Evolutionary conservation across 2,329 filamentous ascomycete species (phyloP).

Genomic region (Hymenoscyphus fructigenus): DNA sequence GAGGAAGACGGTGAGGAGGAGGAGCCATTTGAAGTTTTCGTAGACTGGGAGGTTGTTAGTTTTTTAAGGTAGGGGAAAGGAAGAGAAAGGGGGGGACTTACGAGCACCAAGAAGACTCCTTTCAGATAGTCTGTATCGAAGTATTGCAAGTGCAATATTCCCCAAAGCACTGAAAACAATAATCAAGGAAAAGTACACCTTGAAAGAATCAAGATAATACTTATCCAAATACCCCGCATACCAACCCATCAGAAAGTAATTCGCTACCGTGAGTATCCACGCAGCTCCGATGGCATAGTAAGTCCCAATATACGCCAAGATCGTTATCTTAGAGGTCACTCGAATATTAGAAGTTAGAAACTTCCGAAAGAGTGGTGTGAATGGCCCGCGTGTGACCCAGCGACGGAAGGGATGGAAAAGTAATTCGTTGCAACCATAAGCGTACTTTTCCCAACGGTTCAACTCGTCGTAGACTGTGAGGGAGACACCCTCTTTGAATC

Average conservation of each 20-base stretch:
- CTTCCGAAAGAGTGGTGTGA: constrained; percentile 61
- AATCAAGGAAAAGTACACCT: constrained; percentile 61
- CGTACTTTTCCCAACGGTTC: constrained; percentile 71
- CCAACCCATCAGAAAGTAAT: constrained; percentile 72
- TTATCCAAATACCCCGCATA: constrained; percentile 65
- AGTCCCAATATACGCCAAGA: constrained; percentile 65
- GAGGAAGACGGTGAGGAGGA: constrained; percentile 75
- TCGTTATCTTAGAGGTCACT: constrained; percentile 66
- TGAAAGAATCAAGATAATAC: constrained; percentile 66
- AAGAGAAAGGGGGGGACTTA: constrained; percentile 19
- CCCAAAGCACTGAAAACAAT: constrained; percentile 60
- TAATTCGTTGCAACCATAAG: constrained; percentile 69
- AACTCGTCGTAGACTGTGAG: constrained; percentile 72
- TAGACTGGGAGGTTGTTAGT: constrained; percentile 36
- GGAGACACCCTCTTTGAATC: constrained; percentile 72
- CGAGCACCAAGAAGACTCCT: constrained; percentile 44
- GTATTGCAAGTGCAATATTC: constrained; percentile 51
- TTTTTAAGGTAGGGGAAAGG: constrained; percentile 34
- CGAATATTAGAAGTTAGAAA: constrained; percentile 62
- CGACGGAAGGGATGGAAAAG: constrained; percentile 65
- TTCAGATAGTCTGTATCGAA: constrained; percentile 62
- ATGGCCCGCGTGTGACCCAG: constrained; percentile 62
- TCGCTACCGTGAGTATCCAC: constrained; percentile 62
- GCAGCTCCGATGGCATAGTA: constrained; percentile 65
- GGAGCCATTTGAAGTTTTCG: constrained; percentile 69